Base-by-base conservation (phyloP, 257 asterid species). In the Misopates orontium region DNA sequence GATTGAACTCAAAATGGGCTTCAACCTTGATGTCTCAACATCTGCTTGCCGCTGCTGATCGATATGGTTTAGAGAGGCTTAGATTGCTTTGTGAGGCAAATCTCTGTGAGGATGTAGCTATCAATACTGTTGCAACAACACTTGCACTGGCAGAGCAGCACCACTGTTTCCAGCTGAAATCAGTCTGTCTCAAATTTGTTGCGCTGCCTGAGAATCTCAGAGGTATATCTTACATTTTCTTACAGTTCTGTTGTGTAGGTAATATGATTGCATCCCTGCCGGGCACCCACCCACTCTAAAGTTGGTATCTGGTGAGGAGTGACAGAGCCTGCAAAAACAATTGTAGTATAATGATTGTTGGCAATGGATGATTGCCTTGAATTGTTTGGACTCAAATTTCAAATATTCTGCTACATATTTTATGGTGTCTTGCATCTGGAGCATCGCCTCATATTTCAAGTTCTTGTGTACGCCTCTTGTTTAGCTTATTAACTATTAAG, bases 101-200 rank as follows among this genome's bases (percentile, higher is more conserved):
- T 20, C 85, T 93, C 36, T 86, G 97, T 49, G 87, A 80, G 66
- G 89, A 86, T 41, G 90, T 90, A 56, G 95, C 99, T 44, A 90
- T 93, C 40, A 93, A 93, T 66, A 90, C 97, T 69, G 97, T 93
- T 72, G 99, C 99, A 24, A 93, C 97, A 12, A 93, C 99, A 13
- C 79, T 93, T 60, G 99, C 99, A 60, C 76, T 93, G 75, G 97
- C 99, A 5, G 99, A 93, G 76, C 99, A 93, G 62, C 99, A 93
- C 71, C 99, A 90, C 50, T 90, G 96, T 78, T 84, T 83, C 80
- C 96, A 84, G 85, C 85, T 93, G 67, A 93, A 93, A 84, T 75
- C 84, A 56, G 87, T 79, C 41, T 93, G 99, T 70, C 90, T 93
- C 56, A 87, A 87, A 73, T 93, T 90, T 68, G 91, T 86, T 32